A percentile compares a stretch with the other conserved stretches of the same genome.
phyloP scores from a whole-genome alignment of 257 asterid species.

The Solanum pimpinellifolium region DNA sequence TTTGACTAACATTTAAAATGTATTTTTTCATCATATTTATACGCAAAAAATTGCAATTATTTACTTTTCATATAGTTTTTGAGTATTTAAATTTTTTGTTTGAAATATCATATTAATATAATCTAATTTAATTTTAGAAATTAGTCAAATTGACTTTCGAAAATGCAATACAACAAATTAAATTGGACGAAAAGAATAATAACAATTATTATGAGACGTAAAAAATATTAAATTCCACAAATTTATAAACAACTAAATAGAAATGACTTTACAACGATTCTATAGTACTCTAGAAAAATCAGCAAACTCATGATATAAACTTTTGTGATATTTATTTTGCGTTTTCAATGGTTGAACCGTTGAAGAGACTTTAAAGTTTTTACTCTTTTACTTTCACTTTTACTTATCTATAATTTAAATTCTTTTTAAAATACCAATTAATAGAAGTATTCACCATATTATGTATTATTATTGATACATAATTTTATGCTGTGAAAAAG shows the following conservation, averaged over 20 bases:
- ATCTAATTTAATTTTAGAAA: too few relatives aligned
- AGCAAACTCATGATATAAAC: not conserved
- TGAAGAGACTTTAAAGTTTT: conserved; percentile 8
- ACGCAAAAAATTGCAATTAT: too few relatives aligned
- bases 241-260: not conserved
- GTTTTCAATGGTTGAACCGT: not conserved
- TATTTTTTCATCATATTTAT: too few relatives aligned
- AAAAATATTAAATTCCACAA: not conserved
- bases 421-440: not conserved
- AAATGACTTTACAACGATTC: not conserved
- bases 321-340: not conserved
- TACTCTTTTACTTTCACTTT: not conserved
- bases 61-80: too few relatives aligned
- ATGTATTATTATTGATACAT: not conserved
- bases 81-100: too few relatives aligned
- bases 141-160: too few relatives aligned
- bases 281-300: not conserved
- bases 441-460: not conserved
- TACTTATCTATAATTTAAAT: not conserved
- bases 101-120: too few relatives aligned
- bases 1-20: too few relatives aligned
- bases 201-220: too few relatives aligned
- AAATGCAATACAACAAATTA: too few relatives aligned
- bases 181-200: too few relatives aligned
- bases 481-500: not conserved